Evolutionary conservation across 2,329 filamentous ascomycete genomes (phyloP).

Genomic region (Graphiopsis chlorocephala): DNA sequence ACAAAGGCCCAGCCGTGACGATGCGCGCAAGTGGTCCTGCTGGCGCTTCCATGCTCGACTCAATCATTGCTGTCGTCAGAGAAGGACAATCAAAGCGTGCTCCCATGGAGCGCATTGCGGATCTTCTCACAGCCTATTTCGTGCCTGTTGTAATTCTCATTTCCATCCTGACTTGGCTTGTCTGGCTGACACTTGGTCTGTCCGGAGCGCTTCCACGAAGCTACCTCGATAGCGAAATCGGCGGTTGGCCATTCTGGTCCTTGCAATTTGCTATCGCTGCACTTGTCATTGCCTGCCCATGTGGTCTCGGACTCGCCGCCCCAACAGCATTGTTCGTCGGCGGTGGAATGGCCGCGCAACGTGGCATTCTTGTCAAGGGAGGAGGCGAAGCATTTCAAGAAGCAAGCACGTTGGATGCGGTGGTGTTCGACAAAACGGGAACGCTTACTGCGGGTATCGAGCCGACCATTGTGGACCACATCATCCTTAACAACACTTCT

Average conservation of each 20-base stretch:
- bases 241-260: conserved; percentile 70
- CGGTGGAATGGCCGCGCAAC: conserved; percentile 72
- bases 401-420: conserved; percentile 65
- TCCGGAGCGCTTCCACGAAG: conserved; percentile 53
- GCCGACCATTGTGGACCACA: conserved; percentile 62
- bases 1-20: conserved; percentile 63
- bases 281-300: conserved; percentile 84
- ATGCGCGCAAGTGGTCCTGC: conserved; percentile 63
- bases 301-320: conserved; percentile 78
- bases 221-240: conserved; percentile 54
- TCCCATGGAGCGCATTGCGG: conserved; percentile 72
- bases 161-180: conserved; percentile 67
- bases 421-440: conserved; percentile 83
- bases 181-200: conserved; percentile 67
- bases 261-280: conserved; percentile 82
- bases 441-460: conserved; percentile 73
- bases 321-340: conserved; percentile 83
- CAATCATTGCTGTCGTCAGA: conserved; percentile 72
- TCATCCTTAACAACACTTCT: conserved; percentile 27
- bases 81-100: conserved; percentile 75
- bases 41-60: conserved; percentile 73
- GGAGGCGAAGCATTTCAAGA: conserved; percentile 85
- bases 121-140: conserved; percentile 71
- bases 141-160: conserved; percentile 69
- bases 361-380: conserved; percentile 79